Evolutionary conservation across 2,329 filamentous ascomycete species (phyloP).

Genomic region (Chalara sp.): DNA sequence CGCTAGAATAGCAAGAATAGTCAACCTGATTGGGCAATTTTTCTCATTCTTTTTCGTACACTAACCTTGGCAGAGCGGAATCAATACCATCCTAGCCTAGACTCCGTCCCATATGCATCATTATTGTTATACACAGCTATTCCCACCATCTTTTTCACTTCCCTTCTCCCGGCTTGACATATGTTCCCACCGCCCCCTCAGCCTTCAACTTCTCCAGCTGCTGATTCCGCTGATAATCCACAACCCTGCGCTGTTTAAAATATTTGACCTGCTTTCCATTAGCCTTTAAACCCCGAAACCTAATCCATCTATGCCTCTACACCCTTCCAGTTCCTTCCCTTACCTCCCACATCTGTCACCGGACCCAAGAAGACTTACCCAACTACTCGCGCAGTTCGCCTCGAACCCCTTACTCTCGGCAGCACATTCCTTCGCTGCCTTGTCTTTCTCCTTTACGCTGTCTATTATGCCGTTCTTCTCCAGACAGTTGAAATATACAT

Average conservation of each 20-base stretch:
- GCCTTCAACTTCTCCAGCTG: constrained; percentile 68
- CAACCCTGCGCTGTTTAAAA: constrained; percentile 94
- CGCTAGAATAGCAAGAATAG: too few species aligned
- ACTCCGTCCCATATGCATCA: too few species aligned
- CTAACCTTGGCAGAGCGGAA: too few species aligned
- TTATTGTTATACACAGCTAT: too few species aligned
- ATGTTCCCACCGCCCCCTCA: constrained; percentile 55
- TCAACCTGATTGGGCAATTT: too few species aligned
- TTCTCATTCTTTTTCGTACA: too few species aligned
- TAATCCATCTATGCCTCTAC: not conserved
- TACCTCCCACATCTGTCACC: too few species aligned
- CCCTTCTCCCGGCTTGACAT: not conserved
- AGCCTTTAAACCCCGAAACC: not conserved
- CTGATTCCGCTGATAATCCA: constrained; percentile 80
- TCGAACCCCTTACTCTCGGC: constrained; percentile 64
- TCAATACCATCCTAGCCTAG: too few species aligned
- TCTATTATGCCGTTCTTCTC: constrained; percentile 79
- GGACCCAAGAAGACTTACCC: constrained; percentile 56
- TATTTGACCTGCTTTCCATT: constrained; percentile 67
- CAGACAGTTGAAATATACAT: constrained; percentile 82
- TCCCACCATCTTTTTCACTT: too few species aligned
- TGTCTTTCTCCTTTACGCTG: constrained; percentile 50
- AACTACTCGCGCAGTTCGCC: constrained; percentile 78
- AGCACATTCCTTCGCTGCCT: constrained; percentile 50
- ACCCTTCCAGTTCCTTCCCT: not conserved